Evolutionary conservation across 495 filamentous ascomycete species (phyloP).

Genomic region (Daldinia vernicosa): DNA sequence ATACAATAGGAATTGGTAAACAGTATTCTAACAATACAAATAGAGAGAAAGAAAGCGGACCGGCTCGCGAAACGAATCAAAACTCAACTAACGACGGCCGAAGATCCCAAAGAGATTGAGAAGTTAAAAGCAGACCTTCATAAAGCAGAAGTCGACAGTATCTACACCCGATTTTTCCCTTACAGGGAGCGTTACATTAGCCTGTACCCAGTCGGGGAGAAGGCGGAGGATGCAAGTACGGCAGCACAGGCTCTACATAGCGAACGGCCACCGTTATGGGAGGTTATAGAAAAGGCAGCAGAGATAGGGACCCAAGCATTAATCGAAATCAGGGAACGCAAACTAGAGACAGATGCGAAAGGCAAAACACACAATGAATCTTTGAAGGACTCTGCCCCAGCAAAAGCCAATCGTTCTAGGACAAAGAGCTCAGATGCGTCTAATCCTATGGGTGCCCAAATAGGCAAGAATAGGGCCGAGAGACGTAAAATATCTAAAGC

Average conservation of each 20-base stretch:
- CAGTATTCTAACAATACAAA: not conserved
- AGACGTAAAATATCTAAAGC: constrained; percentile 4
- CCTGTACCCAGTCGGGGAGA: constrained; percentile 65
- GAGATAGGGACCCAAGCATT: constrained; percentile 57
- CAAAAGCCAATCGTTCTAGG: constrained; percentile 15
- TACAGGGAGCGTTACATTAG: constrained; percentile 80
- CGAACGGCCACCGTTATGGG: constrained; percentile 71
- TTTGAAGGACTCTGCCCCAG: constrained; percentile 16
- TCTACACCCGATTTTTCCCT: constrained; percentile 87
- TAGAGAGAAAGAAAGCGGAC: constrained; percentile 86
- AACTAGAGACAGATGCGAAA: constrained; percentile 15
- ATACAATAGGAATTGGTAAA: not conserved
- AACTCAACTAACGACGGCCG: constrained; percentile 60
- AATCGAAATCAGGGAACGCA: constrained; percentile 40
- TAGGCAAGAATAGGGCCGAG: constrained; percentile 14
- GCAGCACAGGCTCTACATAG: constrained; percentile 49
- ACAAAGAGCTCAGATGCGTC: constrained; percentile 17
- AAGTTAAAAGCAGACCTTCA: constrained; percentile 68
- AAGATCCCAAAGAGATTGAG: constrained; percentile 59
- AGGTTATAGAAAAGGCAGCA: constrained; percentile 72
- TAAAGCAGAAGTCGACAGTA: constrained; percentile 77
- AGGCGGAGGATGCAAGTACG: constrained; percentile 45
- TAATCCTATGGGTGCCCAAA: constrained; percentile 8
- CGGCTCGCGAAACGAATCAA: constrained; percentile 71
- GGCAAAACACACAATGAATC: not conserved